These are phyloP conservation scores for Cytospora piceae DNA, from an alignment of 2,329 filamentous ascomycete genomes.

Conservation along the genomic window DNA sequence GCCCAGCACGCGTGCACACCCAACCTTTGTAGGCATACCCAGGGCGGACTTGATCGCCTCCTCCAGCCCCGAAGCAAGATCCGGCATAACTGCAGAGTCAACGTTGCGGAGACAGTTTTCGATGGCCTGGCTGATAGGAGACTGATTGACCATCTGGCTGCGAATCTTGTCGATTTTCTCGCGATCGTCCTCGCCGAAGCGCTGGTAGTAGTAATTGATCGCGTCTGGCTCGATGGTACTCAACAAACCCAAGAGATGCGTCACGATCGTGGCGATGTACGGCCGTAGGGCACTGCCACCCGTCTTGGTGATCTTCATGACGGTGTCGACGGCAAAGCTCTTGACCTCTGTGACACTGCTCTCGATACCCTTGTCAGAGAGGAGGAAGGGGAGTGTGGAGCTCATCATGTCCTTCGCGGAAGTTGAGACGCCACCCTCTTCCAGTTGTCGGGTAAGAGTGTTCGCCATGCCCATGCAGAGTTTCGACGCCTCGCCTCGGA, in stretches of 20 bases:
- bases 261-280: conserved; percentile 80
- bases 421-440: conserved; percentile 72
- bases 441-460: conserved; percentile 81
- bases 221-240: conserved; percentile 88
- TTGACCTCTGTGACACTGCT: conserved; percentile 88
- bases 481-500: conserved; percentile 77
- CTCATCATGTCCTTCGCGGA: conserved; percentile 79
- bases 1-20: conserved; percentile 81
- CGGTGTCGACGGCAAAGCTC: conserved; percentile 77
- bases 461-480: conserved; percentile 85
- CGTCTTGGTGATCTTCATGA: conserved; percentile 89
- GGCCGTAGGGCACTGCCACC: conserved; percentile 77
- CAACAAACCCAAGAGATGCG: conserved; percentile 78
- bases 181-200: conserved; percentile 82
- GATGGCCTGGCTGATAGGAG: conserved; percentile 90
- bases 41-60: conserved; percentile 82
- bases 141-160: conserved; percentile 78
- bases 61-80: conserved; percentile 73
- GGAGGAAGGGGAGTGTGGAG: conserved; percentile 85
- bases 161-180: conserved; percentile 90
- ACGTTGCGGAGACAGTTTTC: conserved; percentile 85
- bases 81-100: conserved; percentile 76
- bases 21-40: conserved; percentile 91
- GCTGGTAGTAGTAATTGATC: conserved; percentile 91
- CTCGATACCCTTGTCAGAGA: conserved; percentile 87